These are phyloP conservation scores for Lithospermum erythrorhizon DNA, from an alignment of 257 asterid species.

Conservation along the genomic window DNA sequence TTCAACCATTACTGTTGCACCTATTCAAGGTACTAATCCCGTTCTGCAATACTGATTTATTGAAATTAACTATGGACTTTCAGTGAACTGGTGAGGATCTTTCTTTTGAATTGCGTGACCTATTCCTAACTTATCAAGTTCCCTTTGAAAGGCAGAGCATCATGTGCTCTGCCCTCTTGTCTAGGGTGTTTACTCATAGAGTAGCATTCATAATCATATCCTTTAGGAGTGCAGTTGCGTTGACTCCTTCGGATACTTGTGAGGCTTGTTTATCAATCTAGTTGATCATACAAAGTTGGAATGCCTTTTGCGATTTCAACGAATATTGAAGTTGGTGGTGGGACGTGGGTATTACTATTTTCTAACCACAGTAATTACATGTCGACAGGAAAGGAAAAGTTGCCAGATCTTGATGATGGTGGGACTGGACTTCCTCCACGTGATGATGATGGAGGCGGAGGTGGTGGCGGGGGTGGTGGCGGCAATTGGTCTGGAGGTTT, in stretches of 20 bases:
- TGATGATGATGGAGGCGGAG: conserved; percentile 60
- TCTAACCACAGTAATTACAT: not conserved
- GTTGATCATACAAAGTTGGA: too few species aligned
- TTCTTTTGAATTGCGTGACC: too few species aligned
- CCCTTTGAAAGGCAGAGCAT: too few species aligned
- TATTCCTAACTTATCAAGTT: too few species aligned
- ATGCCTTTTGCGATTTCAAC: too few species aligned
- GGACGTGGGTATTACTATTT: not conserved
- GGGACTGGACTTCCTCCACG: conserved; percentile 83
- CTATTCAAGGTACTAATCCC: conserved; percentile 46
- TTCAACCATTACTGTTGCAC: conserved; percentile 84
- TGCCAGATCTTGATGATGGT: conserved; percentile 87
- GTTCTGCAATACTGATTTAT: conserved; percentile 4
- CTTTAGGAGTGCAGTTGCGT: too few species aligned
- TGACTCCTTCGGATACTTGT: too few species aligned
- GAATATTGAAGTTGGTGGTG: too few species aligned
- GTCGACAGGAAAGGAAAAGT: conserved; percentile 61
- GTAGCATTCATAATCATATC: too few species aligned
- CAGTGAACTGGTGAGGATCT: not conserved
- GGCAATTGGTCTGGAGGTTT: conserved; percentile 84
- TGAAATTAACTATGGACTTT: not conserved
- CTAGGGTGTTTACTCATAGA: too few species aligned
- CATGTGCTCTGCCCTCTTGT: too few species aligned
- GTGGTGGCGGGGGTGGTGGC: conserved; percentile 77
- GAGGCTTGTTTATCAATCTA: too few species aligned